Evolutionary conservation across 768 basidiomycete species (phyloP).

Genomic region (Hortiboletus flavorubellus): DNA sequence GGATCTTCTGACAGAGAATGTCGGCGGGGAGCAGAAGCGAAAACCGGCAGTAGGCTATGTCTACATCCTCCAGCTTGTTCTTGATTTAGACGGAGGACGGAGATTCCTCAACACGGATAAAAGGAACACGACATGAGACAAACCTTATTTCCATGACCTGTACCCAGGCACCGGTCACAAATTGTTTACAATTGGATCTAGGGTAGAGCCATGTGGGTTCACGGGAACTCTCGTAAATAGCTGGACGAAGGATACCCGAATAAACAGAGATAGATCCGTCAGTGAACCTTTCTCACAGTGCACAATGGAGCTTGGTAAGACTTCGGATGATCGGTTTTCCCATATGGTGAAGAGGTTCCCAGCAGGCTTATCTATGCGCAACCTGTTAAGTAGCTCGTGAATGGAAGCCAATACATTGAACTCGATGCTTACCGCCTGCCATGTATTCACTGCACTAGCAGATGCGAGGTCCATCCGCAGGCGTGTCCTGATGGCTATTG

Average conservation of each 20-base stretch:
- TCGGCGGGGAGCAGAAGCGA: constrained; percentile 18
- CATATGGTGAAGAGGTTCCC: constrained; percentile 1
- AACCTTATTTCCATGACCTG: constrained; percentile 27
- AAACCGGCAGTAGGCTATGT: constrained; percentile 9
- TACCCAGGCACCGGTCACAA: constrained; percentile 24
- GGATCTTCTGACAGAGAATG: constrained; percentile 15
- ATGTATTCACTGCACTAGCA: background rate
- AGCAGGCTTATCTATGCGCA: constrained; percentile 13
- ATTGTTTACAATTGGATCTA: constrained; percentile 6
- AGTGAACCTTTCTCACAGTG: too few species aligned
- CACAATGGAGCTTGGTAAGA: constrained; percentile 2
- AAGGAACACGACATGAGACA: constrained; percentile 30
- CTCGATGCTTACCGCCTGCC: background rate
- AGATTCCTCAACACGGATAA: constrained; percentile 25
- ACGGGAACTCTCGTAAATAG: constrained; percentile 2
- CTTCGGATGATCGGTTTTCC: constrained; percentile 16
- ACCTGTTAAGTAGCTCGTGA: background rate
- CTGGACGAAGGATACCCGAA: too few species aligned
- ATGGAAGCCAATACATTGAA: background rate
- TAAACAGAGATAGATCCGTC: too few species aligned
- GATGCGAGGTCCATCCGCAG: background rate
- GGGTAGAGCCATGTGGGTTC: constrained; percentile 15
- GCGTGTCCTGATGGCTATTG: background rate
- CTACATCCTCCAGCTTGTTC: constrained; percentile 12
- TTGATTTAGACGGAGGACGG: constrained; percentile 22